These are phyloP conservation scores for Tritrichomonas musculus DNA, from an alignment of 208 protist genomes.

Conservation along the genomic window DNA sequence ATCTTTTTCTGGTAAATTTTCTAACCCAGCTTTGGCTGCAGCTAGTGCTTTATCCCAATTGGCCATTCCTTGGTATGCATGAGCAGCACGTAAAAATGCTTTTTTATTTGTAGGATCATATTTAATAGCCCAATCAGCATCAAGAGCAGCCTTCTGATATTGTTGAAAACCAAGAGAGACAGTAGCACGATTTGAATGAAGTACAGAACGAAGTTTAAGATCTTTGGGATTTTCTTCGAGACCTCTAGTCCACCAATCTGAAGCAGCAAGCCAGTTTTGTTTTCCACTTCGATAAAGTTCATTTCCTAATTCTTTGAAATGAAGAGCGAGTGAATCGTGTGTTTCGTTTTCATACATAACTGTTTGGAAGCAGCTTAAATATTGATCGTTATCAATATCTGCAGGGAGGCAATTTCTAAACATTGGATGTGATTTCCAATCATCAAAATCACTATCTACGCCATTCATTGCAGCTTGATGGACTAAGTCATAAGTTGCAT, in stretches of 20 bases:
- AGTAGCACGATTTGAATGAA: neutral
- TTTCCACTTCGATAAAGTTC: neutral
- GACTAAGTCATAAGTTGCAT: constrained; percentile 23
- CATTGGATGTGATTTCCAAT: neutral
- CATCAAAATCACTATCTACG: neutral
- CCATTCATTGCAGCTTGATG: constrained; percentile 25
- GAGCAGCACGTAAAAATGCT: neutral
- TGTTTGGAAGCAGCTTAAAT: neutral
- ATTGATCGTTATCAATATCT: constrained; percentile 2
- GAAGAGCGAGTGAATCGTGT: neutral
- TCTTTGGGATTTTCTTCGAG: neutral
- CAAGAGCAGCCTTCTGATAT: neutral
- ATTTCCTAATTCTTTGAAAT: constrained; percentile 28
- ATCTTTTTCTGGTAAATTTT: neutral
- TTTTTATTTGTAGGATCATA: neutral
- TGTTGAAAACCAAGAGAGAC: neutral
- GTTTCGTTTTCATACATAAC: constrained; percentile 21
- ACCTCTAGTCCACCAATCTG: neutral
- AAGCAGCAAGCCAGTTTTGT: neutral
- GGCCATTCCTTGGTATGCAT: constrained; percentile 19
- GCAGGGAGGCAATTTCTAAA: neutral
- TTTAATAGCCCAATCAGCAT: constrained; percentile 14
- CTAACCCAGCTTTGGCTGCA: neutral
- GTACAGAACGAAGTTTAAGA: neutral
- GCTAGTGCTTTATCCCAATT: constrained; percentile 6